Percentiles rank a stretch among this genome's conserved stretches.
phyloP scores from a whole-genome alignment of 2,329 filamentous ascomycete species.

The Epichloe glyceriae region DNA sequence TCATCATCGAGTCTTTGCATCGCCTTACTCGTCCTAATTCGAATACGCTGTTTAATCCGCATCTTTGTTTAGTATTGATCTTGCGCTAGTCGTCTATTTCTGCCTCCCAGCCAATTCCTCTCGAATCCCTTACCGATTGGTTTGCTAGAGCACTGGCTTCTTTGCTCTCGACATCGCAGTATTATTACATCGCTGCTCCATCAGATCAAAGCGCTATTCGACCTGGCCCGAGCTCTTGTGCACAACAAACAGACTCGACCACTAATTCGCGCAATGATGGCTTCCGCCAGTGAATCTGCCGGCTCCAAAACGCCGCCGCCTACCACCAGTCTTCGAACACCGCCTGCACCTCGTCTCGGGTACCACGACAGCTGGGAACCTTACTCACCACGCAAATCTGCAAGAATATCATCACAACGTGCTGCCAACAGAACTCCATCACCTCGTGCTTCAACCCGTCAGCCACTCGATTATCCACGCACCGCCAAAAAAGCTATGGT shows the following conservation, averaged over 20 bases:
- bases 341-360: conserved; percentile 55
- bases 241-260: background rate
- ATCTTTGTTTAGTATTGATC: conserved; percentile 4
- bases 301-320: conserved; percentile 43
- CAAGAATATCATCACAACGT: conserved; percentile 47
- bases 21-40: conserved; percentile 1
- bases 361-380: conserved; percentile 58
- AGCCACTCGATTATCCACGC: conserved; percentile 19
- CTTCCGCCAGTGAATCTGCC: conserved; percentile 8
- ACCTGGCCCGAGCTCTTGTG: background rate
- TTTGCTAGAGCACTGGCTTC: conserved; percentile 7
- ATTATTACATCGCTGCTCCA: background rate
- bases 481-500: conserved; percentile 19
- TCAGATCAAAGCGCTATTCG: background rate
- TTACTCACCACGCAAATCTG: conserved; percentile 58
- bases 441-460: conserved; percentile 27
- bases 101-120: background rate
- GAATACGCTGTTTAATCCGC: background rate
- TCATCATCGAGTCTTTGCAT: background rate
- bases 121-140: background rate
- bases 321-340: conserved; percentile 45
- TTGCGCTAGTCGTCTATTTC: background rate
- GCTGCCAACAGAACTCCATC: conserved; percentile 42
- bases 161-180: conserved; percentile 7
- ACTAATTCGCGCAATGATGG: conserved; percentile 14